Evolutionary conservation across 139 green algal genomes (phyloP).

Genomic region (Chlorella sp.): DNA sequence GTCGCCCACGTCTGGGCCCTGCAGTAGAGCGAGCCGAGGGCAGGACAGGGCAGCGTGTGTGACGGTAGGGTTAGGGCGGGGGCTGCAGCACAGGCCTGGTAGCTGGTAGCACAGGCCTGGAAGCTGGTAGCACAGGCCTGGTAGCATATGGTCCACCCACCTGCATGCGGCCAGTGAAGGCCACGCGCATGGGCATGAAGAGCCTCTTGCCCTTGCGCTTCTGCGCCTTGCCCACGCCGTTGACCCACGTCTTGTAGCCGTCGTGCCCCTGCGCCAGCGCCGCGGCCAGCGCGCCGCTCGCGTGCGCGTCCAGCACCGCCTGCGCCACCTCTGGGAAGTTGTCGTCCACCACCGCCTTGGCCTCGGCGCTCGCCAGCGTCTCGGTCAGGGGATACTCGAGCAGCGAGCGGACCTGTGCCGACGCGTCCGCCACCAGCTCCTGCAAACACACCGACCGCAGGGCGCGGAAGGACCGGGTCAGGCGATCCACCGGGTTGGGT

Average conservation of each 20-base stretch:
- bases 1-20: slow-evolving; percentile 83
- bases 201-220: slow-evolving; percentile 96
- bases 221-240: slow-evolving; percentile 87
- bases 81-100: no score
- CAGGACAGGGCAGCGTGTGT: no score
- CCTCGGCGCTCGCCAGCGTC: slow-evolving; percentile 56
- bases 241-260: slow-evolving; percentile 85
- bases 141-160: no score
- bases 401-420: slow-evolving; percentile 54
- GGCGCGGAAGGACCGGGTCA: no score
- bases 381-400: slow-evolving; percentile 84
- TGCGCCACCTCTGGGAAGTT: slow-evolving; percentile 58
- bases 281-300: slow-evolving; percentile 69
- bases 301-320: slow-evolving; percentile 66
- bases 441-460: slow-evolving; percentile 2
- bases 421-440: slow-evolving; percentile 60
- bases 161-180: slow-evolving; percentile 73
- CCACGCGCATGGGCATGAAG: slow-evolving; percentile 96
- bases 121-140: no score
- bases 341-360: slow-evolving; percentile 64
- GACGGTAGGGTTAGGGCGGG: no score
- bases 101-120: no score
- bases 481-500: neutral
- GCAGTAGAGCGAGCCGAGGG: no score
- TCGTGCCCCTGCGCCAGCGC: slow-evolving; percentile 58